Evolutionary conservation across 257 asterid species (phyloP).

Genomic region (Solanum paucissectum): DNA sequence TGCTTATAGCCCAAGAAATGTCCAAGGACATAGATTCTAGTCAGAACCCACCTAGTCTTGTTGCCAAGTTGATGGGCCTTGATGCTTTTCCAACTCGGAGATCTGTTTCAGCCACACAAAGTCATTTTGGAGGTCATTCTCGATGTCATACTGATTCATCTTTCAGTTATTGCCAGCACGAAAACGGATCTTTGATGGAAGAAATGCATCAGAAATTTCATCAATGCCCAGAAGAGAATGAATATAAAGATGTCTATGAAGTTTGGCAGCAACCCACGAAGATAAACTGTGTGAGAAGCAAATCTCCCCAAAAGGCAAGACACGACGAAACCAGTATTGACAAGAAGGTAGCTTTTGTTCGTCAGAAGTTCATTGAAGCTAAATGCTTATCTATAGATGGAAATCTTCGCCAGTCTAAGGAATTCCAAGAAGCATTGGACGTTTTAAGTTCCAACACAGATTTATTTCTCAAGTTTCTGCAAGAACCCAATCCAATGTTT

Average conservation of each 20-base stretch:
- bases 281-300: constrained; percentile 15
- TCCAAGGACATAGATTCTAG: constrained; percentile 56
- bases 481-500: constrained; percentile 75
- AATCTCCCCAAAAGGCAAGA: constrained; percentile 46
- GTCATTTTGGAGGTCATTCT: constrained; percentile 31
- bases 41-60: constrained; percentile 64
- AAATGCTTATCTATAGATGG: constrained; percentile 72
- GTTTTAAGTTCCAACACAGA: constrained; percentile 85
- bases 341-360: constrained; percentile 70
- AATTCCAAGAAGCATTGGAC: constrained; percentile 83
- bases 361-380: constrained; percentile 86
- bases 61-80: constrained; percentile 98
- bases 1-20: constrained; percentile 92
- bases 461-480: constrained; percentile 72
- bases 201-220: constrained; percentile 10
- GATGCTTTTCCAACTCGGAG: constrained; percentile 72
- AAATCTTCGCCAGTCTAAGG: constrained; percentile 72
- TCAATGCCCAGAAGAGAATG: constrained; percentile 38
- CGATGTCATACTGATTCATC: constrained; percentile 56
- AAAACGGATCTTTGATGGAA: constrained; percentile 31
- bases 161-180: constrained; percentile 55
- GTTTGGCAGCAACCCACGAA: constrained; percentile 43
- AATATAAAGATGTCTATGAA: constrained; percentile 59
- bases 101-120: constrained; percentile 38
- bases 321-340: constrained; percentile 30